Evolutionary conservation across 2,329 filamentous ascomycete species (phyloP).

Genomic region (Xylaria sp.): DNA sequence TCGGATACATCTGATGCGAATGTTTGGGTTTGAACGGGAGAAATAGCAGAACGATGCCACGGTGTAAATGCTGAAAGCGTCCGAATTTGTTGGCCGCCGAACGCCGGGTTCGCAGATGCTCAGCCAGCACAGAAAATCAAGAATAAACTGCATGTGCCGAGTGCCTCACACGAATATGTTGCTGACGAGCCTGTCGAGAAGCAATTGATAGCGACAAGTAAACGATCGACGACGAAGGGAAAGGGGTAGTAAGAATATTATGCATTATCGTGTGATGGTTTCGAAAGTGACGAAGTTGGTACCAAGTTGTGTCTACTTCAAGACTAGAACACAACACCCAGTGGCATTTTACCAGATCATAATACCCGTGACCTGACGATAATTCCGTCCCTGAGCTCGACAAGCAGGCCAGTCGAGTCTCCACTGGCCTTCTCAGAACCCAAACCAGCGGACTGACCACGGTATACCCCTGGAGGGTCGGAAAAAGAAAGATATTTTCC

Average conservation of each 20-base stretch:
- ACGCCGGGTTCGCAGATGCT: constrained; percentile 25
- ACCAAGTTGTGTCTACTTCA: background rate
- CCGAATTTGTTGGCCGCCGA: constrained; percentile 18
- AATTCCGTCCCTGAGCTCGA: background rate
- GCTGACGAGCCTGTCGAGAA: constrained; percentile 23
- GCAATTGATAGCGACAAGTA: constrained; percentile 18
- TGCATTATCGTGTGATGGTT: constrained; percentile 25
- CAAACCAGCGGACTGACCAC: background rate
- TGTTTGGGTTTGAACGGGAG: constrained; percentile 3
- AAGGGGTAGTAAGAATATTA: constrained; percentile 21
- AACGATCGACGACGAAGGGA: constrained; percentile 15
- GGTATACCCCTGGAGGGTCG: background rate
- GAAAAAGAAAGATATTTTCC: background rate
- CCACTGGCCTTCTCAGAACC: background rate
- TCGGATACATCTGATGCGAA: constrained; percentile 16
- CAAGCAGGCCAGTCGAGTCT: background rate
- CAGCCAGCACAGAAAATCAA: constrained; percentile 18
- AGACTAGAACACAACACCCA: background rate
- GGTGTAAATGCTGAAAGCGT: constrained; percentile 20
- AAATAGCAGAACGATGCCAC: constrained; percentile 12
- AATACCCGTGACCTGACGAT: background rate
- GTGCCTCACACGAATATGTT: constrained; percentile 10
- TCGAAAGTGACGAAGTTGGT: background rate
- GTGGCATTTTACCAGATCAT: background rate
- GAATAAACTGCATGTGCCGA: constrained; percentile 11